Conservation (phyloP, 1,284 basidiomycete species). For the Malassezia pachydermatis region DNA sequence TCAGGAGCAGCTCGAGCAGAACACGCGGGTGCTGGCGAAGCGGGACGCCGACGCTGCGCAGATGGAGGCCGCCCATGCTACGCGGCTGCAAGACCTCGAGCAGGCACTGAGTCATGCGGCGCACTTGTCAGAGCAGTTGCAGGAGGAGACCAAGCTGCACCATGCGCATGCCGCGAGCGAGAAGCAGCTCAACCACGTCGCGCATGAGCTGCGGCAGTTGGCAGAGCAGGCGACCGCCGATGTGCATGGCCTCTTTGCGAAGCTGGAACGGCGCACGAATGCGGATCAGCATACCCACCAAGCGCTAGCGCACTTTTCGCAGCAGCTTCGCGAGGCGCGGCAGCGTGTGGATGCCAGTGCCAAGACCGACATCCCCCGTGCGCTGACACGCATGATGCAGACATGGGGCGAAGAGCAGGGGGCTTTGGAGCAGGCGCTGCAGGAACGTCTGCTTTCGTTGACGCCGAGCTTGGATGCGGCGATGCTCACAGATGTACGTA, state of each 20-base stretch:
- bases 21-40: constrained; percentile 39
- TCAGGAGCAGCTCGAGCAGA: constrained; percentile 46
- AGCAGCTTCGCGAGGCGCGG: constrained; percentile 1
- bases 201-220: constrained; percentile 59
- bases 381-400: not conserved
- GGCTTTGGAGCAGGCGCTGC: not conserved
- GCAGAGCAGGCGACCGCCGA: constrained; percentile 63
- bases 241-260: constrained; percentile 65
- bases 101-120: constrained; percentile 22
- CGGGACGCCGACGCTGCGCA: constrained; percentile 31
- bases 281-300: constrained; percentile 3
- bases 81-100: constrained; percentile 27
- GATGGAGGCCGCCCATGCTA: constrained; percentile 26
- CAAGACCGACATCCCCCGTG: not conserved
- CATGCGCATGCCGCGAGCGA: constrained; percentile 70
- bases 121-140: constrained; percentile 21
- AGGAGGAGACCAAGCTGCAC: constrained; percentile 55
- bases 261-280: constrained; percentile 53
- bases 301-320: not conserved
- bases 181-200: constrained; percentile 60
- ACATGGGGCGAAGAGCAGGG: not conserved
- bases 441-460: not conserved
- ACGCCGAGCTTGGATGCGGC: not conserved
- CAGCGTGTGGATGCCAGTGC: not conserved
- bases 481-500: no score